Conservation (phyloP, 164 flowering plant genomes). For the Berberis thunbergii region DNA sequence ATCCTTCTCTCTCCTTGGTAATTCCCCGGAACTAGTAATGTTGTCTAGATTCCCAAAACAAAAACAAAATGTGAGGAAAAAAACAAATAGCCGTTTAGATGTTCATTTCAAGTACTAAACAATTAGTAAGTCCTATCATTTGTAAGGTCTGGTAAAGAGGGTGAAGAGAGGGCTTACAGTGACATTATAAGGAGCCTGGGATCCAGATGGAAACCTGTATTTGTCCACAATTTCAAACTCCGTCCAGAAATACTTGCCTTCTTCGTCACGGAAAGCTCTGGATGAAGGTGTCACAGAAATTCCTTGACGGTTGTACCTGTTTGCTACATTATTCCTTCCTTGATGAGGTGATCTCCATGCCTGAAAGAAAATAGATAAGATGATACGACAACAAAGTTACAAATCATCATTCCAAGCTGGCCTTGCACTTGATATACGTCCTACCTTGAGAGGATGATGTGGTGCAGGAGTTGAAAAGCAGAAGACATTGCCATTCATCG, state of each 20-base stretch:
- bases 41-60: slow-evolving; percentile 33
- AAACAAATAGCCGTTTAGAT: background rate
- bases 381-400: background rate
- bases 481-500: slow-evolving; percentile 99
- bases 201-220: slow-evolving; percentile 73
- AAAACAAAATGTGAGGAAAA: background rate
- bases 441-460: slow-evolving; percentile 90
- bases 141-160: background rate
- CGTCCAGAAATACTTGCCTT: slow-evolving; percentile 93
- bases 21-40: slow-evolving; percentile 90
- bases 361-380: slow-evolving; percentile 26
- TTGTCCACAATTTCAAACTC: slow-evolving; percentile 86
- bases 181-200: slow-evolving; percentile 90
- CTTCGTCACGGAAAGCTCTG: slow-evolving; percentile 94
- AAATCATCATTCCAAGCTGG: too few relatives aligned
- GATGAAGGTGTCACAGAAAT: slow-evolving; percentile 59
- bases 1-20: slow-evolving; percentile 89
- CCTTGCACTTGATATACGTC: slow-evolving; percentile 2
- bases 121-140: too few relatives aligned
- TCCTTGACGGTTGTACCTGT: slow-evolving; percentile 66
- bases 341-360: slow-evolving; percentile 87
- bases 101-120: background rate
- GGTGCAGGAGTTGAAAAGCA: slow-evolving; percentile 94
- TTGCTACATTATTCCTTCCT: slow-evolving; percentile 81
- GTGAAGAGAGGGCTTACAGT: slow-evolving; percentile 45